Percentiles rank a stretch among this genome's conserved stretches.
Evolutionary conservation across 2,329 filamentous ascomycete genomes (phyloP).

Genomic region (Fusarium begoniae): DNA sequence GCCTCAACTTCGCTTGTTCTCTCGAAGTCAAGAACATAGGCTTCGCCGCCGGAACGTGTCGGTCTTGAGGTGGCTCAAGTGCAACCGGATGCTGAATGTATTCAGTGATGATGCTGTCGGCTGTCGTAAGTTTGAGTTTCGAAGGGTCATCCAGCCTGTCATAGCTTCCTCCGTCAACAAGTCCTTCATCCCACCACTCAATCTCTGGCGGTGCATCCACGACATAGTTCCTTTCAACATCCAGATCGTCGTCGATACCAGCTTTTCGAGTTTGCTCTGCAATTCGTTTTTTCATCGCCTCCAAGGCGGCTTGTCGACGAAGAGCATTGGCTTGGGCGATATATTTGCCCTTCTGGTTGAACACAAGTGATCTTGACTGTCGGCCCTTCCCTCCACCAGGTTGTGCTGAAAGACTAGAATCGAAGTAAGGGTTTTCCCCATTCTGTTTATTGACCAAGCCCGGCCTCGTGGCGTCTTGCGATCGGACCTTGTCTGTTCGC

Average conservation of each 20-base stretch:
- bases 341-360: conserved; percentile 97
- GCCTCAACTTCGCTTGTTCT: conserved; percentile 89
- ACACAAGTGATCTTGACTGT: conserved; percentile 79
- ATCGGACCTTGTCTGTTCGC: conserved; percentile 25
- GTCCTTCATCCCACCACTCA: conserved; percentile 97
- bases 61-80: conserved; percentile 90
- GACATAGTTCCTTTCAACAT: conserved; percentile 88
- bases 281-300: conserved; percentile 94
- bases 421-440: conserved; percentile 79
- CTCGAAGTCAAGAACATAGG: conserved; percentile 91
- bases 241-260: conserved; percentile 91
- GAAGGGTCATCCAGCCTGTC: conserved; percentile 70
- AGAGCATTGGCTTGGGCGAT: conserved; percentile 93
- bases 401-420: conserved; percentile 72
- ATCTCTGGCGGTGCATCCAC: conserved; percentile 85
- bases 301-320: conserved; percentile 85
- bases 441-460: conserved; percentile 17
- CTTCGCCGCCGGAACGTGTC: conserved; percentile 79
- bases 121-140: conserved; percentile 76
- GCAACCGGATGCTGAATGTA: conserved; percentile 94
- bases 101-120: conserved; percentile 88
- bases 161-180: conserved; percentile 81
- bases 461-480: conserved; percentile 33
- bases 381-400: conserved; percentile 66
- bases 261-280: conserved; percentile 87